Evolutionary conservation across 1,284 basidiomycete genomes (phyloP).

Genomic region (Lentinula novae-zelandiae): DNA sequence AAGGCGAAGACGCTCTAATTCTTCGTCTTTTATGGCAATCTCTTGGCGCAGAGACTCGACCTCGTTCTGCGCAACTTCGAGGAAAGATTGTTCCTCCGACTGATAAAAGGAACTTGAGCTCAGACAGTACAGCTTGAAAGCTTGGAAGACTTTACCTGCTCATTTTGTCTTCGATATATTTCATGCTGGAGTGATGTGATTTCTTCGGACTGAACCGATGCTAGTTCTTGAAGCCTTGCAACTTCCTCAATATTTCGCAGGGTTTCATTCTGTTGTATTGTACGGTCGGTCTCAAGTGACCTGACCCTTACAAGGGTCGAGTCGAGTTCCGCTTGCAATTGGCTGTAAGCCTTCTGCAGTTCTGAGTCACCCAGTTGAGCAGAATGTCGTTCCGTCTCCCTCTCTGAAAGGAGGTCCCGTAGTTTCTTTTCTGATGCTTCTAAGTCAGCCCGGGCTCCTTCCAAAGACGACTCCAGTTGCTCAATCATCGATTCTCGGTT

Average conservation of each 20-base stretch:
- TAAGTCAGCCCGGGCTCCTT: slow-evolving; percentile 47
- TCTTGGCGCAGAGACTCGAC: slow-evolving; percentile 62
- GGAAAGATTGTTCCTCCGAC: slow-evolving; percentile 59
- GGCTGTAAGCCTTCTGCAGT: slow-evolving; percentile 56
- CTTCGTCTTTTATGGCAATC: slow-evolving; percentile 55
- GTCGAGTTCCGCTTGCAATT: slow-evolving; percentile 62
- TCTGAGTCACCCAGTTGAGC: slow-evolving; percentile 48
- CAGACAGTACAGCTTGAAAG: neutral
- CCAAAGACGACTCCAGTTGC: slow-evolving; percentile 56
- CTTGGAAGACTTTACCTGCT: slow-evolving; percentile 30
- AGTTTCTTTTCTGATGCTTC: slow-evolving; percentile 41
- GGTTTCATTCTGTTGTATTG: slow-evolving; percentile 50
- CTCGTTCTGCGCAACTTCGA: slow-evolving; percentile 61
- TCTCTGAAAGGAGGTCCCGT: slow-evolving; percentile 35
- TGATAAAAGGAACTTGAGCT: slow-evolving; percentile 20
- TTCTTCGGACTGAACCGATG: slow-evolving; percentile 48
- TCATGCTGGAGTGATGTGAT: slow-evolving; percentile 42
- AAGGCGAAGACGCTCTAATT: slow-evolving; percentile 47
- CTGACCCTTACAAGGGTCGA: slow-evolving; percentile 45
- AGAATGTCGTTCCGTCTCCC: slow-evolving; percentile 48
- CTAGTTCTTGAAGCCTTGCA: slow-evolving; percentile 40
- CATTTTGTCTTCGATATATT: slow-evolving; percentile 43
- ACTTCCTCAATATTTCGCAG: slow-evolving; percentile 49
- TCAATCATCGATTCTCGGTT: slow-evolving; percentile 56
- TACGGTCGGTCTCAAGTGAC: slow-evolving; percentile 56